A percentile compares a stretch with the other conserved stretches of the same genome.
phyloP scores from a whole-genome alignment of 768 basidiomycete species.

The Amanita muscaria region DNA sequence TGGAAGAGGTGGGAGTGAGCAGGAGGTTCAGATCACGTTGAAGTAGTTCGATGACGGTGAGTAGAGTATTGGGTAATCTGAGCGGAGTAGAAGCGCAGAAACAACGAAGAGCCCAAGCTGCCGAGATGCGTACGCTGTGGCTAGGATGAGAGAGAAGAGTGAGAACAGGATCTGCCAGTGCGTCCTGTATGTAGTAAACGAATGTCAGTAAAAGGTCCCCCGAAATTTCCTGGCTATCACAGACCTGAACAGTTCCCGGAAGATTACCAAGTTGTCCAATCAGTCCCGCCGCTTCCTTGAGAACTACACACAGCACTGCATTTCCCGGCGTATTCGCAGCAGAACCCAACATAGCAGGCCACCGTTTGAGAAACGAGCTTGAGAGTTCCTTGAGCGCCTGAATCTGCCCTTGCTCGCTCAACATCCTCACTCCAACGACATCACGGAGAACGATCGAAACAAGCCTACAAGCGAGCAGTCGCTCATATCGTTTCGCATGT shows the following conservation, averaged over 20 bases:
- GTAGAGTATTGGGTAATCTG: constrained; percentile 71
- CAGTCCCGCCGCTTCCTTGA: constrained; percentile 80
- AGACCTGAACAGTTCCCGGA: constrained; percentile 76
- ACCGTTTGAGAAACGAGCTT: constrained; percentile 74
- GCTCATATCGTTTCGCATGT: constrained; percentile 58
- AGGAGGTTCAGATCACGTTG: constrained; percentile 75
- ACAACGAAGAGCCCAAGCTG: constrained; percentile 81
- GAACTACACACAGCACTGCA: constrained; percentile 58
- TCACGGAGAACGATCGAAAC: constrained; percentile 77
- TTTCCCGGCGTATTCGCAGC: constrained; percentile 46
- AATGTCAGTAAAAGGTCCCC: too few relatives aligned
- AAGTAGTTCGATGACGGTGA: constrained; percentile 70
- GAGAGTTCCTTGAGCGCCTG: constrained; percentile 82
- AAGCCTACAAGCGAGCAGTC: constrained; percentile 58
- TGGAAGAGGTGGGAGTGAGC: constrained; percentile 51
- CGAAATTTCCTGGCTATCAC: background rate
- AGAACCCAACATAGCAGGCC: constrained; percentile 89
- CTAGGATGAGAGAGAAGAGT: constrained; percentile 82
- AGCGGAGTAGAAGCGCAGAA: constrained; percentile 89
- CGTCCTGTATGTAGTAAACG: constrained; percentile 43
- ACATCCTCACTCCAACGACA: constrained; percentile 78
- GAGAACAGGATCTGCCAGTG: constrained; percentile 75
- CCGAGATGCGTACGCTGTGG: constrained; percentile 77
- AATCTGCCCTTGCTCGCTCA: constrained; percentile 93
- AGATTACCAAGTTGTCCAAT: constrained; percentile 89